A percentile compares a stretch with the other conserved stretches of the same genome.
Evolutionary conservation across 1,284 basidiomycete genomes (phyloP).

Genomic region (Pseudozyma hubeiensis): DNA sequence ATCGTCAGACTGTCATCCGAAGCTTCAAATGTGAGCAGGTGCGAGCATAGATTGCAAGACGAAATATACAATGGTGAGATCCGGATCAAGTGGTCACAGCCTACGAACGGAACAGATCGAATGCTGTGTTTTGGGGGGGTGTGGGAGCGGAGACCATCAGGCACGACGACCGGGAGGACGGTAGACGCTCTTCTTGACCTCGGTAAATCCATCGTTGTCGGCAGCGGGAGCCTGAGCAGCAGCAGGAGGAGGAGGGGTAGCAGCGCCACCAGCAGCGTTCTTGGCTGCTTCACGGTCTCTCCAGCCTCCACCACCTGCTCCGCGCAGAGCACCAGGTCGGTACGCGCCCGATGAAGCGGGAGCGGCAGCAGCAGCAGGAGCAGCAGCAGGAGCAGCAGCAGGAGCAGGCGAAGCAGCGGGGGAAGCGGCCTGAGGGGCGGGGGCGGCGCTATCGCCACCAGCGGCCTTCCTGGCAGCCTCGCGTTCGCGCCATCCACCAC

Average conservation of each 20-base stretch:
- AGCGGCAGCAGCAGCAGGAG: constrained; percentile 23
- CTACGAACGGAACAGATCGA: background rate
- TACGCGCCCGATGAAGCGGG: background rate
- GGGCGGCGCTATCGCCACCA: constrained; percentile 7
- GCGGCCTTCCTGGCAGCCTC: constrained; percentile 43
- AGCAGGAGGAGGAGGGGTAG: constrained; percentile 26
- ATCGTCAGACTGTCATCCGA: background rate
- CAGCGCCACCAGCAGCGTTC: background rate
- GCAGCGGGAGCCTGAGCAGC: constrained; percentile 19
- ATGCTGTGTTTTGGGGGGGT: background rate
- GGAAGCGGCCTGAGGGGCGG: constrained; percentile 4
- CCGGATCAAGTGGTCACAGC: constrained; percentile 4
- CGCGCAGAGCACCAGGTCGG: no score
- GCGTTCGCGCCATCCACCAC: constrained; percentile 36
- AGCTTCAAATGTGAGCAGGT: background rate
- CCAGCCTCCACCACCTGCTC: no score
- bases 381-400: constrained; percentile 18
- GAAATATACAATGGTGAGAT: background rate
- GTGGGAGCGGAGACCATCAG: constrained; percentile 2
- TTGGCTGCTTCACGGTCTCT: no score
- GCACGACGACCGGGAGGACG: constrained; percentile 45
- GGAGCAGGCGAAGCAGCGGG: constrained; percentile 21
- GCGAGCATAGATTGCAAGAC: background rate
- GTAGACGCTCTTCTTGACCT: constrained; percentile 49
- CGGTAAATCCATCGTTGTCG: constrained; percentile 54